Evolutionary conservation across 2,329 filamentous ascomycete genomes (phyloP).

Genomic region (Microdochium nivale): DNA sequence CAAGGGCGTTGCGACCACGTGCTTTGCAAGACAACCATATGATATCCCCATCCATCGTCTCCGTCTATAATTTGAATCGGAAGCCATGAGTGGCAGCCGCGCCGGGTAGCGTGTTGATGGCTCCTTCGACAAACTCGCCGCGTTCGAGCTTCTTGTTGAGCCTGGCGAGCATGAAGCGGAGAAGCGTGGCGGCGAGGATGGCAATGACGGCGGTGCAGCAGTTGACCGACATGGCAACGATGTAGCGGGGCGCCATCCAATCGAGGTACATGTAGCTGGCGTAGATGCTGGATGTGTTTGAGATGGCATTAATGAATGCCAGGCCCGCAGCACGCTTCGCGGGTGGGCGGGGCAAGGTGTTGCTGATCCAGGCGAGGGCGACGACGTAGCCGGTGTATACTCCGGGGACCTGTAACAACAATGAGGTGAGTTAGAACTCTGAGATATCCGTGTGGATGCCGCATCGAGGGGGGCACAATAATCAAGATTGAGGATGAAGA

Average conservation of each 20-base stretch:
- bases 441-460: no score
- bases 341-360: slow-evolving; percentile 65
- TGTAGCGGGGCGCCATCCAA: slow-evolving; percentile 29
- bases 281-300: slow-evolving; percentile 63
- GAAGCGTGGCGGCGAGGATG: slow-evolving; percentile 51
- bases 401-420: slow-evolving; percentile 33
- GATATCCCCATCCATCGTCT: not conserved
- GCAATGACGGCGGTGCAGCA: slow-evolving; percentile 56
- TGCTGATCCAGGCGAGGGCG: slow-evolving; percentile 65
- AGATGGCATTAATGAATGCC: slow-evolving; percentile 67
- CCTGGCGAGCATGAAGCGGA: slow-evolving; percentile 54
- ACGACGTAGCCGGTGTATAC: slow-evolving; percentile 62
- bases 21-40: no score
- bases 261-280: slow-evolving; percentile 59
- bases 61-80: slow-evolving; percentile 48
- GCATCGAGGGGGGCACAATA: no score
- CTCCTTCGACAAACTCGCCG: slow-evolving; percentile 48
- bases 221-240: slow-evolving; percentile 60
- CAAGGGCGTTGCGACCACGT: no score
- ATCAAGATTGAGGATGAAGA: no score
- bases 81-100: slow-evolving; percentile 53
- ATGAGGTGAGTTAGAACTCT: slow-evolving; percentile 1
- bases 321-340: slow-evolving; percentile 63
- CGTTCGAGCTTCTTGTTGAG: slow-evolving; percentile 63
- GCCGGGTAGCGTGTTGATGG: slow-evolving; percentile 46